phyloP scores from a whole-genome alignment of 768 basidiomycete species.

The Suillus occidentalis region DNA sequence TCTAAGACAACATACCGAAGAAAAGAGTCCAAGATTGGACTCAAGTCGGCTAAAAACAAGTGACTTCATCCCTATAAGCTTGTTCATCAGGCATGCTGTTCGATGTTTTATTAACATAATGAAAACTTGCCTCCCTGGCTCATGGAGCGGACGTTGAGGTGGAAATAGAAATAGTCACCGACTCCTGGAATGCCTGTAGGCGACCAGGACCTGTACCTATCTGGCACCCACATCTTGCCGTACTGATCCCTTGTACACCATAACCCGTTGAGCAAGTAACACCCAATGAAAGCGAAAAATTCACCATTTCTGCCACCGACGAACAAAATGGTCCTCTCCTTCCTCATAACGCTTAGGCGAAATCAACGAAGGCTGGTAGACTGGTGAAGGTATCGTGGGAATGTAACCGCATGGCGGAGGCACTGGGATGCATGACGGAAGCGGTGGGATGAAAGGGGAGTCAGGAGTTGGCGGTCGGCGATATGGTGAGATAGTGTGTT shows the following conservation, averaged over 20 bases:
- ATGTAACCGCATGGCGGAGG: background rate
- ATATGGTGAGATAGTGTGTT: no score
- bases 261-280: background rate
- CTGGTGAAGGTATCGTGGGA: background rate
- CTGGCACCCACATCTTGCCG: background rate
- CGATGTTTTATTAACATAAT: no score
- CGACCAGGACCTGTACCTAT: background rate
- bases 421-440: no score
- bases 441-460: no score
- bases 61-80: background rate
- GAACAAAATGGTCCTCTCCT: background rate
- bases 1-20: background rate
- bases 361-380: background rate
- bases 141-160: slow-evolving; percentile 2
- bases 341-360: background rate
- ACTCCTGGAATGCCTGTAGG: background rate
- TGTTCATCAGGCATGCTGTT: background rate
- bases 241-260: background rate
- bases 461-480: no score
- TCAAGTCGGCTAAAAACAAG: slow-evolving; percentile 4
- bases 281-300: background rate
- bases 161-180: slow-evolving; percentile 1
- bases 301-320: slow-evolving; percentile 5
- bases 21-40: background rate
- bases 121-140: background rate